Evolutionary conservation across 2,329 filamentous ascomycete genomes (phyloP).

Genomic region (Penicillium sp.): DNA sequence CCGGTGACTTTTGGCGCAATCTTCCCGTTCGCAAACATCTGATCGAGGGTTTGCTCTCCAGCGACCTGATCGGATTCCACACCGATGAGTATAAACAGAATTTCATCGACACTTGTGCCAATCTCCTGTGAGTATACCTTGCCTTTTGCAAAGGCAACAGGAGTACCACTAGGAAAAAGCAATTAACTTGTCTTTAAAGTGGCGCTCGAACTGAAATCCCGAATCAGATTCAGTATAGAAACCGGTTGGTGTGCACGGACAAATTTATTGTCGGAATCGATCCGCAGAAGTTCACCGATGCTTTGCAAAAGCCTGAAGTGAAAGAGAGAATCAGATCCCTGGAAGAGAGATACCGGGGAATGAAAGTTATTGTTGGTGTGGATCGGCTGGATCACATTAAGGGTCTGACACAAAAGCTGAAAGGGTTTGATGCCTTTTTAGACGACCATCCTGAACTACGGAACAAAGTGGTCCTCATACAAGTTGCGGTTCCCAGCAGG

Average conservation of each 20-base stretch:
- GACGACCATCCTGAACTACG: constrained; percentile 93
- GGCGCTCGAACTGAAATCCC: constrained; percentile 65
- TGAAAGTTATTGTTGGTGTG: constrained; percentile 90
- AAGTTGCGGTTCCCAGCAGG: constrained; percentile 83
- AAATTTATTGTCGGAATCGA: constrained; percentile 96
- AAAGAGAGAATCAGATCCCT: constrained; percentile 78
- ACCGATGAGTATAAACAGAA: constrained; percentile 95
- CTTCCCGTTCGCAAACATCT: constrained; percentile 83
- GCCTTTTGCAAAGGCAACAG: not conserved
- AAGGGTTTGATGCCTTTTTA: constrained; percentile 88
- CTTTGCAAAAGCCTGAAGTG: constrained; percentile 74
- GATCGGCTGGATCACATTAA: constrained; percentile 97
- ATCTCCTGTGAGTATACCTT: constrained; percentile 66
- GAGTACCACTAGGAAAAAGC: not conserved
- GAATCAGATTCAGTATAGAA: constrained; percentile 83
- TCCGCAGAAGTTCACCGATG: constrained; percentile 88
- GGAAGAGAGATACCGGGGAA: constrained; percentile 80
- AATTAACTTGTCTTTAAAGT: constrained; percentile 24
- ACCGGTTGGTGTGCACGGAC: constrained; percentile 79
- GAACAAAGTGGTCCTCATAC: constrained; percentile 88
- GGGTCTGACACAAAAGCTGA: constrained; percentile 90
- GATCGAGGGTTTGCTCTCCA: constrained; percentile 78
- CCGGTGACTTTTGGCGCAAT: constrained; percentile 88
- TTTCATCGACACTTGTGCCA: constrained; percentile 85
- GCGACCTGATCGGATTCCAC: constrained; percentile 92